Conservation (phyloP, 495 filamentous ascomycete species). For the Talaromyces nanjingensis region DNA sequence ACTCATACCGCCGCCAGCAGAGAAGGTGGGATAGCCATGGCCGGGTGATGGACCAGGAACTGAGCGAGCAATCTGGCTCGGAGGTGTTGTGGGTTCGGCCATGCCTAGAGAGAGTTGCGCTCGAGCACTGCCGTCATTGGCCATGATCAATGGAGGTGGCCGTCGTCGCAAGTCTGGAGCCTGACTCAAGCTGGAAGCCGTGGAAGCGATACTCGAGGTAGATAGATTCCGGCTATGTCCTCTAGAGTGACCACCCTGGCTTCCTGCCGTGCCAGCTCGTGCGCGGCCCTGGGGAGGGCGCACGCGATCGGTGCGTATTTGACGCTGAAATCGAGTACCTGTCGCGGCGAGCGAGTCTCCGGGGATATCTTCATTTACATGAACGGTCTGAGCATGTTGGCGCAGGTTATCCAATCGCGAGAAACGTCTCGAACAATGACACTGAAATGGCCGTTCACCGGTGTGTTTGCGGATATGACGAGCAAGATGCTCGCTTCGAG, state of each 20-base stretch:
- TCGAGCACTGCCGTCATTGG: constrained; percentile 54
- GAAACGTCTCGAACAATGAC: constrained; percentile 90
- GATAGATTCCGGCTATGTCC: constrained; percentile 82
- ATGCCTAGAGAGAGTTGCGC: constrained; percentile 57
- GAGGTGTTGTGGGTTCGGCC: constrained; percentile 40
- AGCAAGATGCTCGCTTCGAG: constrained; percentile 90
- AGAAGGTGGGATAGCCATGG: constrained; percentile 49
- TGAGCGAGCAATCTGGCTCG: constrained; percentile 37
- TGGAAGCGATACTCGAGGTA: constrained; percentile 75
- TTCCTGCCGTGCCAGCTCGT: constrained; percentile 65
- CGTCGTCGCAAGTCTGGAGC: constrained; percentile 57
- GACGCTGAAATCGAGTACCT: constrained; percentile 86
- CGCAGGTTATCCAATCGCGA: constrained; percentile 95
- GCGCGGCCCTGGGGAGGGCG: constrained; percentile 64
- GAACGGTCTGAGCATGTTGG: constrained; percentile 96
- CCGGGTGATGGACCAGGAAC: constrained; percentile 49
- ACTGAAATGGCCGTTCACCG: constrained; percentile 94
- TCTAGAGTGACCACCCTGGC: constrained; percentile 57
- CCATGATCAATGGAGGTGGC: constrained; percentile 80
- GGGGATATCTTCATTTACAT: constrained; percentile 96
- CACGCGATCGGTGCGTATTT: constrained; percentile 80
- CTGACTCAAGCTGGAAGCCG: constrained; percentile 61
- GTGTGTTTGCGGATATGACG: constrained; percentile 97
- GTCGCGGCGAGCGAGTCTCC: constrained; percentile 89
- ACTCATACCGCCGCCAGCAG: constrained; percentile 64